Evolutionary conservation across 345 rosid species (phyloP), one percentile per base, ranked within the genome.

Genomic region (Psidium friedrichsthalianum): DNA sequence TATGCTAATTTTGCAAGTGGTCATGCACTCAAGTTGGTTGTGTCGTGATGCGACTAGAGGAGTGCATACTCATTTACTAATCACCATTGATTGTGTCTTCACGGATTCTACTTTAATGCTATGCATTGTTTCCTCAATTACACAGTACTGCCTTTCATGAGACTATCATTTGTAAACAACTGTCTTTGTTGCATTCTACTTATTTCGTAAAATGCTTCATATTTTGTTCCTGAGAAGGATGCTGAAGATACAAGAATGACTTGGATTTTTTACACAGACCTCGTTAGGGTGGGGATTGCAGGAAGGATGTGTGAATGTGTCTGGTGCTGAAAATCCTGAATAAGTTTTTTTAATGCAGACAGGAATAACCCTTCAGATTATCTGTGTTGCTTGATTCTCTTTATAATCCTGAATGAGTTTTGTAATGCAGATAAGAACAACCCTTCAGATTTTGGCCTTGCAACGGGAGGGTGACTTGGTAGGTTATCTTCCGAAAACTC

Each of bases 391-490:
- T 69, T 18, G 78, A 69, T 32, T 8, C 29, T 69, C 8, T 22
- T 8, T 21, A 15, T 13, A 59, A 69, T 44, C 42, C 56, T 74
- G 27, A 51, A 51, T 59, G 51, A 69, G 47, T 78, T 49, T 57
- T 44, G 27, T 88, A 49, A 90, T 91, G 94, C 96, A 97, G 99
- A 91, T 97, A 90, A 88, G 92, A 90, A 96, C 98, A 54, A 92
- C 98, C 56, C 99, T 97, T 88, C 99, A 97, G 91, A 93, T 93
- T 88, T 91, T 97, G 91, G 93, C 98, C 87, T 90, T 96, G 91
- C 98, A 91, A 86, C 92, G 96, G 88, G 98, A 97, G 91, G 93
- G 98, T 88, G 90, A 88, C 88, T 91, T 89, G 86, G 99, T 97
- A 94, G 92, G 90, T 87, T 86, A 83, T 83, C 47, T 51, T 69